Percentiles rank a stretch among this genome's conserved stretches.
Conservation (phyloP, 139 green algal genomes). For the Edaphochlamys debaryana region DNA sequence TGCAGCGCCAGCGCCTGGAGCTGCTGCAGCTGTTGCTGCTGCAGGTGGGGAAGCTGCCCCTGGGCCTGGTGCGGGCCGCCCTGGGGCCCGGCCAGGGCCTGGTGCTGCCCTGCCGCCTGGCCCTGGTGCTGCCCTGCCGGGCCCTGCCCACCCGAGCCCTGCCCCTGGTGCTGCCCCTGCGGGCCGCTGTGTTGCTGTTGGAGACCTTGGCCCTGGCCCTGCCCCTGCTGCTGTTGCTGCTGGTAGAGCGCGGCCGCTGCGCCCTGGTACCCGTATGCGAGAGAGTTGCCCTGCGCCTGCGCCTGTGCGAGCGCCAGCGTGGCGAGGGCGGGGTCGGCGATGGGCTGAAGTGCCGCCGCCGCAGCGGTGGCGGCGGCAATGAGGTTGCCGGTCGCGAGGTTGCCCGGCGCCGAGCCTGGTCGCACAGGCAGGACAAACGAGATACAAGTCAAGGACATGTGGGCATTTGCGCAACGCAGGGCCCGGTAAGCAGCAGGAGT, state of each 20-base stretch:
- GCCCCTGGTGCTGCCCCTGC: no score
- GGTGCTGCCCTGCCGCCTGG: not conserved
- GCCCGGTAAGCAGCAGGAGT: no score
- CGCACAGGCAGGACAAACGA: no score
- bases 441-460: no score
- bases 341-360: not conserved
- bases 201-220: not conserved
- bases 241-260: not conserved
- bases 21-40: not conserved
- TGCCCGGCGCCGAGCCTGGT: not conserved
- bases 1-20: not conserved
- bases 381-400: not conserved
- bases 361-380: no score
- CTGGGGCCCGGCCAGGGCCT: no score
- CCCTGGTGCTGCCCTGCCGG: not conserved
- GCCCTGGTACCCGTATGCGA: not conserved
- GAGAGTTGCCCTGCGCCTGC: conserved; percentile 5
- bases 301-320: not conserved
- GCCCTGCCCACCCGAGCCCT: no score
- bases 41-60: not conserved
- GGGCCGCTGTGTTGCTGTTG: conserved; percentile 10
- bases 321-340: conserved; percentile 5
- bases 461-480: no score
- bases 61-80: not conserved
- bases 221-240: not conserved